These are phyloP conservation scores for Paramyrothecium sp. DNA, from an alignment of 2,329 filamentous ascomycete genomes.

Conservation along the genomic window DNA sequence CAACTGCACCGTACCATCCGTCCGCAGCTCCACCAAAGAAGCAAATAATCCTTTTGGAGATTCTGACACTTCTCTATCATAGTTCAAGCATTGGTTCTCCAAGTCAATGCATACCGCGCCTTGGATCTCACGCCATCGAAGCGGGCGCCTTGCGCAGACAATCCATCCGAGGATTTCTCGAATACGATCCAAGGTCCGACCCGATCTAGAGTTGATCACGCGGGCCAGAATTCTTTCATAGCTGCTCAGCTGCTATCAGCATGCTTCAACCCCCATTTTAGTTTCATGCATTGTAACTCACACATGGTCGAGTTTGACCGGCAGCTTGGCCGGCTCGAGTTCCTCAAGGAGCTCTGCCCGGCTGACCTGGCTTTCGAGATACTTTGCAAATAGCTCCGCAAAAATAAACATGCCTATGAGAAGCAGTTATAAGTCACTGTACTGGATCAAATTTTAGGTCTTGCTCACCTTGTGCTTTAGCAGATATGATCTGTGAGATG, in stretches of 20 bases:
- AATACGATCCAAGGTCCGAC: not conserved
- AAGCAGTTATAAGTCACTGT: not conserved
- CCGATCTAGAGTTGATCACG: not conserved
- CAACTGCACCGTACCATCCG: constrained; percentile 8
- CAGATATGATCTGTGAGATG: constrained; percentile 5
- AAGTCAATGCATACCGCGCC: constrained; percentile 7
- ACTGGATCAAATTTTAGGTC: not conserved
- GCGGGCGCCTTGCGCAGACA: constrained; percentile 6
- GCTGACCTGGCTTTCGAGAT: not conserved
- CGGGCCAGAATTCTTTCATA: constrained; percentile 8
- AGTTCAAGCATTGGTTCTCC: constrained; percentile 3
- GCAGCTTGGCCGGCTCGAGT: not conserved
- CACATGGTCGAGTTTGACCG: not conserved
- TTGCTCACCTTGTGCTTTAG: constrained; percentile 5
- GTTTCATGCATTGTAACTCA: not conserved
- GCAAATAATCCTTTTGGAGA: constrained; percentile 5
- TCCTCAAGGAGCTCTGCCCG: not conserved
- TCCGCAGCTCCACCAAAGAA: constrained; percentile 8
- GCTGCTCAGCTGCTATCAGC: not conserved
- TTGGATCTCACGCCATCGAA: constrained; percentile 12
- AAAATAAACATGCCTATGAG: constrained; percentile 6
- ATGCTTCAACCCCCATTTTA: not conserved
- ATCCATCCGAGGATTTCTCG: constrained; percentile 8
- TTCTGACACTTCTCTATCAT: not conserved
- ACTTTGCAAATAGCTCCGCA: constrained; percentile 2